Evolutionary conservation across 2,329 filamentous ascomycete genomes (phyloP).

Genomic region (Pyricularia sp.): DNA sequence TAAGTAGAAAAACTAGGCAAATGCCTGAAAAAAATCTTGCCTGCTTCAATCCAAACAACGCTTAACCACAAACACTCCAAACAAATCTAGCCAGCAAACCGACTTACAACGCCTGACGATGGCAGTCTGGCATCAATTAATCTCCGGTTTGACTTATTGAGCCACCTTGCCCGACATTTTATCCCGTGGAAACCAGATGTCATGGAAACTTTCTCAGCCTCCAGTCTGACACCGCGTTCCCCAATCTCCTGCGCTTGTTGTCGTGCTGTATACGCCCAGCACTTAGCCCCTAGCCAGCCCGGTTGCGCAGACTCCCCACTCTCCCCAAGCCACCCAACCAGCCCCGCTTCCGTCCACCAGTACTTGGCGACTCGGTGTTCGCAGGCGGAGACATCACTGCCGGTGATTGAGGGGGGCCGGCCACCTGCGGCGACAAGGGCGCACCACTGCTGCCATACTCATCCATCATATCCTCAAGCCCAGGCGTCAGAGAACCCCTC

Average conservation of each 20-base stretch:
- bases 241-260: background rate
- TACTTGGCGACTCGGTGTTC: background rate
- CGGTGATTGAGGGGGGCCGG: background rate
- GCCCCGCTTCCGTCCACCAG: slow-evolving; percentile 12
- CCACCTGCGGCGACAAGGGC: background rate
- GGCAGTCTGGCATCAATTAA: background rate
- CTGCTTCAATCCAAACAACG: background rate
- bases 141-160: background rate
- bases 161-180: background rate
- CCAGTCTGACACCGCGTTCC: background rate
- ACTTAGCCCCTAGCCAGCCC: slow-evolving; percentile 11
- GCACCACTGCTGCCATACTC: background rate
- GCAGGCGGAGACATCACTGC: background rate
- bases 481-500: slow-evolving; percentile 1
- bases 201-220: background rate
- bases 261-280: background rate
- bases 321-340: slow-evolving; percentile 20
- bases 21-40: too few species aligned
- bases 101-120: background rate
- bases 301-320: slow-evolving; percentile 17
- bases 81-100: background rate
- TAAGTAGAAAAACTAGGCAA: background rate
- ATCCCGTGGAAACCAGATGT: background rate
- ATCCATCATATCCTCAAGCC: background rate
- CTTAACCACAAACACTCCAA: background rate